Base-by-base conservation (phyloP, 2,329 filamentous ascomycete genomes). In the Fusarium tanahbumbuense region DNA sequence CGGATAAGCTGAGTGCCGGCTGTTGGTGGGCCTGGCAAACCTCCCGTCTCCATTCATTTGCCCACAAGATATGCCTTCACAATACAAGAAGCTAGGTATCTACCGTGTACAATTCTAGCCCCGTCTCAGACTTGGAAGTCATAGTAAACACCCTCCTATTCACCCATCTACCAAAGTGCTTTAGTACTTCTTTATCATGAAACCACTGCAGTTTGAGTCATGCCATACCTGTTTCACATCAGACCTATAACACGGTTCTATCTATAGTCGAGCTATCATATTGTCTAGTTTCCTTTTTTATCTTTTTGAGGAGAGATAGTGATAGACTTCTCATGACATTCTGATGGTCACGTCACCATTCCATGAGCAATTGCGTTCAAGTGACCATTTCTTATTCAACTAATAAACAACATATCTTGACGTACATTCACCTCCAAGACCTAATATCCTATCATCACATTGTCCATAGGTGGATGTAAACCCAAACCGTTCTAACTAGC, bases 361-460 rank as follows among this genome's bases (percentile, higher is more conserved):
- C 28, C 15, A 46, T 16, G 18, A 27, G 42, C 11, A 46, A 42
- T 49, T 25, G 30, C 45, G 5, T 32, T 48, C 18, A 37, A 49
- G 47, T 70, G 41, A 68, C 62, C 60, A 50, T 52, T 46, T 54
- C 62, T 67, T 60, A 50, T 64, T 59, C 48, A 55, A 64, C 59
- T 52, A 52, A 55, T 52, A 67, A 66, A 68, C 48, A 70, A 58
- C 67, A 61, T 46, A 46, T 57, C 67, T 52, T 52, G 53, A 60
- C 49, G 44, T 50, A 52, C 64, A 64, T 58, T 49, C 48, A 62
- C 57, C 47, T 44, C 34, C 67, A 59, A 46, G 12, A 41, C 49
- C 44, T 42, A 41, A 41, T 54, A 44, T 45, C 61, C 47, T 55
- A 64, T 47, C 48, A 60, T 60, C 47, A 70, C 44, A 53, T 44